Evolutionary conservation across 2,329 filamentous ascomycete species (phyloP).

Genomic region (Fusarium kyushuense): DNA sequence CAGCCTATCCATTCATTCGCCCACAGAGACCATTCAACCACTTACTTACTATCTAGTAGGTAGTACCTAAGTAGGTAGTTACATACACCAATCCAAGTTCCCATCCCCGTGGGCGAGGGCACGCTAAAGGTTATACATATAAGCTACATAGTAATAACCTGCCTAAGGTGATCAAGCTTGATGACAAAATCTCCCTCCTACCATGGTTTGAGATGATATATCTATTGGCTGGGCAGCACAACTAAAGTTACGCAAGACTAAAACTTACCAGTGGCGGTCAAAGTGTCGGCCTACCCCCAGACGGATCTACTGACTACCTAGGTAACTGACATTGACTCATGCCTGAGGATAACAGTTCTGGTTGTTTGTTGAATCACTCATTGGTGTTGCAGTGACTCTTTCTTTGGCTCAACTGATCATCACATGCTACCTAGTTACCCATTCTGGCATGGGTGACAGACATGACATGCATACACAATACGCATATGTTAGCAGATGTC

Average conservation of each 20-base stretch:
- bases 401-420: neutral
- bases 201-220: neutral
- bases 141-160: no score
- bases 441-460: neutral
- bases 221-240: neutral
- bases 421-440: neutral
- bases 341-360: neutral
- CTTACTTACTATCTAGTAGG: no score
- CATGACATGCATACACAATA: neutral
- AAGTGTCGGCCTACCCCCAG: neutral
- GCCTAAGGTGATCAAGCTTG: conserved; percentile 10
- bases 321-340: neutral
- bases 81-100: conserved; percentile 28
- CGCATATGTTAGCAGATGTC: neutral
- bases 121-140: conserved; percentile 23
- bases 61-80: no score
- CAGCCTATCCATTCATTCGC: conserved; percentile 25
- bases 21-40: conserved; percentile 5
- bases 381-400: neutral
- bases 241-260: neutral
- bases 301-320: neutral
- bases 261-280: neutral
- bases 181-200: conserved; percentile 5
- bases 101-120: conserved; percentile 42
- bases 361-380: neutral